Conservation (phyloP, 495 filamentous ascomycete genomes). For the Penicillium roqueforti region DNA sequence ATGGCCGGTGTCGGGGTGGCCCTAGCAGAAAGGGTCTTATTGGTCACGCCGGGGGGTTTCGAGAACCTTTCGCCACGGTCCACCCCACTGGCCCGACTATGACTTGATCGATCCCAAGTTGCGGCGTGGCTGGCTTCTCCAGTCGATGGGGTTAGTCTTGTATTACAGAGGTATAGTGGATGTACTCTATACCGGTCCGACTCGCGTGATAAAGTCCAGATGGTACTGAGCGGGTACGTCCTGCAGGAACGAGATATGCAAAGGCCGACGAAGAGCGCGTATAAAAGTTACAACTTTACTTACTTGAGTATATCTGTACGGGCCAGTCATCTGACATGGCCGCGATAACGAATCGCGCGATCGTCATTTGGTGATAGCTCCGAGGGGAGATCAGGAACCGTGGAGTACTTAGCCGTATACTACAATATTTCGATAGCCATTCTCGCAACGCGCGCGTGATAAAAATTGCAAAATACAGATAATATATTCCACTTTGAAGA, state of each 20-base stretch:
- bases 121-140: conserved; percentile 16
- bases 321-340: conserved; percentile 3
- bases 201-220: not conserved
- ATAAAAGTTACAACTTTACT: too few relatives aligned
- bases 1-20: conserved; percentile 36
- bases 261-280: not conserved
- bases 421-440: conserved; percentile 3
- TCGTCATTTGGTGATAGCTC: conserved; percentile 6
- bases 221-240: conserved; percentile 2
- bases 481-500: not conserved
- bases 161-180: conserved; percentile 7
- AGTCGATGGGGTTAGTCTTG: conserved; percentile 7
- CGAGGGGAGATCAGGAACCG: conserved; percentile 5
- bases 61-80: conserved; percentile 41
- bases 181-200: not conserved
- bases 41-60: conserved; percentile 23
- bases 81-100: conserved; percentile 11
- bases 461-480: not conserved
- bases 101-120: conserved; percentile 15
- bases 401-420: conserved; percentile 12
- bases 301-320: too few relatives aligned
- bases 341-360: conserved; percentile 20
- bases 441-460: conserved; percentile 10
- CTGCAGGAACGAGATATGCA: conserved; percentile 3
- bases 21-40: not conserved